Conservation (phyloP, 768 basidiomycete genomes). For the Leucocoprinus birnbaumii region DNA sequence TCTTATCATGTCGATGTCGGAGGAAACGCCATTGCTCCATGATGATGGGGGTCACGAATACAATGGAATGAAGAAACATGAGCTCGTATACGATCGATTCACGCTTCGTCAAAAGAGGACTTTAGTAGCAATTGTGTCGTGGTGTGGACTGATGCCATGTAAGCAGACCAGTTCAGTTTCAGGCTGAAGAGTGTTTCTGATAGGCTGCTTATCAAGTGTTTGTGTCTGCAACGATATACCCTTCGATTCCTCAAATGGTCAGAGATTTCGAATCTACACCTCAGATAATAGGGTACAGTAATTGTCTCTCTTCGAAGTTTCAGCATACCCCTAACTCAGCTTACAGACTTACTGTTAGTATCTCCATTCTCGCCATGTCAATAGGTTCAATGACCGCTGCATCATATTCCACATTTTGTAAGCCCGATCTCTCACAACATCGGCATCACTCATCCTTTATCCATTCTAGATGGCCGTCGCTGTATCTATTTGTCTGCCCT, state of each 20-base stretch:
- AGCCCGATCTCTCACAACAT: slow-evolving; percentile 9
- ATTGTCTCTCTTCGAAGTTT: slow-evolving; percentile 28
- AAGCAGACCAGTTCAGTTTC: slow-evolving; percentile 31
- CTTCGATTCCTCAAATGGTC: slow-evolving; percentile 72
- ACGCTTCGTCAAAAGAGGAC: slow-evolving; percentile 34
- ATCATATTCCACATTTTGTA: slow-evolving; percentile 37
- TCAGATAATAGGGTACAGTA: slow-evolving; percentile 53
- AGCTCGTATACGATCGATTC: slow-evolving; percentile 45
- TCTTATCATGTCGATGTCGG: neutral
- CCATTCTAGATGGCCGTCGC: slow-evolving; percentile 56
- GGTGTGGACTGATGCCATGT: slow-evolving; percentile 55
- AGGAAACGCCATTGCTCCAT: slow-evolving; percentile 7
- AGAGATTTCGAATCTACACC: slow-evolving; percentile 59
- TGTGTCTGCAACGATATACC: slow-evolving; percentile 65
- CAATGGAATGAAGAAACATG: slow-evolving; percentile 1
- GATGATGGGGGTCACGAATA: neutral
- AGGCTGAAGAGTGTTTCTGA: slow-evolving; percentile 43
- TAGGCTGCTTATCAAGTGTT: slow-evolving; percentile 44
- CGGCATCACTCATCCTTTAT: neutral
- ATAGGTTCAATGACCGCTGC: slow-evolving; percentile 30
- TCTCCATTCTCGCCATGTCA: slow-evolving; percentile 30
- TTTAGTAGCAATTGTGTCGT: slow-evolving; percentile 49
- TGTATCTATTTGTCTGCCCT: slow-evolving; percentile 57
- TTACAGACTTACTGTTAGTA: slow-evolving; percentile 32
- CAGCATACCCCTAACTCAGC: neutral